Evolutionary conservation across 2,329 filamentous ascomycete genomes (phyloP), one percentile per base, ranked within the genome.

Genomic region (Talaromyces rugulosus): DNA sequence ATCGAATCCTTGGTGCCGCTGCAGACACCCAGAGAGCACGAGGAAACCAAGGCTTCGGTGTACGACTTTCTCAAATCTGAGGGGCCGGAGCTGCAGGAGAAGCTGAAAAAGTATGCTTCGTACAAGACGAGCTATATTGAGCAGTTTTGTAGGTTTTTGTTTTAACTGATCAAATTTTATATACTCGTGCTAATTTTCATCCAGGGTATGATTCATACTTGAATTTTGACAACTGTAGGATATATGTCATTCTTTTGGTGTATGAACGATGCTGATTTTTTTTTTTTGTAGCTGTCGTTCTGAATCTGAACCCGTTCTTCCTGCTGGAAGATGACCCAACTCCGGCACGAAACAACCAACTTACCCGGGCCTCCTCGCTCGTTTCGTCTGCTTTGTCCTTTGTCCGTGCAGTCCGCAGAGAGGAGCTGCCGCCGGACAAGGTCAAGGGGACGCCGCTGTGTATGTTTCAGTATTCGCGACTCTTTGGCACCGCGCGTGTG

Each of bases 261-360:
- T 52, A 5, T 34, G 11, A 8, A 56, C 28, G 36, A 55, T 60
- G 6, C 59, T 63, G 58, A 66, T 69, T 57, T 5, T 4, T 12
- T 5, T 4, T 12, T 61, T 12, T 23, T 23, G 23, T 61, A 81
- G 78, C 95, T 0, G 95, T 99, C 47, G 95, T 99, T 47, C 84
- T 99, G 67, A 98, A 99, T 77, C 80, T 99, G 66, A 99, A 99
- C 72, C 95, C 95, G 0, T 99, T 99, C 79, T 99, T 99, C 80
- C 82, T 99, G 61, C 83, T 99, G 58, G 95, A 97, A 77, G 95
- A 99, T 80, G 95, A 99, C 71, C 95, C 95, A 0, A 99, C 95
- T 1, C 95, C 95, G 2, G 93, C 94, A 53, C 86, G 95, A 66
- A 97, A 97, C 78, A 95, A 98, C 73, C 95, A 99, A 75, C 92